phyloP scores from a whole-genome alignment of 345 rosid genomes.

The Syzygium aqueum region DNA sequence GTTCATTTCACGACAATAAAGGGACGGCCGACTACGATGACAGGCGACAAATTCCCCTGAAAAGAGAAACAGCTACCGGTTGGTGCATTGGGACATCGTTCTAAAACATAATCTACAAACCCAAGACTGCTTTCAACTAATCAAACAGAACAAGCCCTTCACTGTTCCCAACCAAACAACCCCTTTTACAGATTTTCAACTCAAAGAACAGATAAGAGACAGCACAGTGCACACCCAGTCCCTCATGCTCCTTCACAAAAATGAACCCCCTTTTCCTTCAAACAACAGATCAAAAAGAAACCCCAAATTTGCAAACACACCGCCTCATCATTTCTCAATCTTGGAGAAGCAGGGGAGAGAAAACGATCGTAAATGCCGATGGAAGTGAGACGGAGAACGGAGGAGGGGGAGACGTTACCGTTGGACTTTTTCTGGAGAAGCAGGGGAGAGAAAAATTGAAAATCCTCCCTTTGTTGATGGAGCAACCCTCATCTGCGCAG shows the following conservation, averaged over 20 bases:
- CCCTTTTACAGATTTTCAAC: not conserved
- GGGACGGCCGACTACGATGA: slow-evolving; percentile 3
- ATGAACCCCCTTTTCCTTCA: not conserved
- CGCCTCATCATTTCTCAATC: not conserved
- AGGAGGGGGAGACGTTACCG: not conserved
- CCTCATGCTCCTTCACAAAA: not conserved
- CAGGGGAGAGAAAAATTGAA: not conserved
- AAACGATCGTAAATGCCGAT: too few relatives aligned
- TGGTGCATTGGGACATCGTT: not conserved
- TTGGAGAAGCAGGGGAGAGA: not conserved
- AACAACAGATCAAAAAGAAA: not conserved
- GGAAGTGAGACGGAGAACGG: not conserved
- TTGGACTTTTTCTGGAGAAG: not conserved
- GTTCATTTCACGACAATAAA: not conserved
- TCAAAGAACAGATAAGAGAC: not conserved
- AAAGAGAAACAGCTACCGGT: not conserved
- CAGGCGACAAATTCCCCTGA: not conserved
- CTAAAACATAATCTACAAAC: too few relatives aligned
- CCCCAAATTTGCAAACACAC: not conserved
- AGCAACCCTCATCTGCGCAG: slow-evolving; percentile 77
- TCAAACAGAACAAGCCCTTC: not conserved
- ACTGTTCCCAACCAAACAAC: too few relatives aligned
- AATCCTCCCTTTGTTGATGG: slow-evolving; percentile 4
- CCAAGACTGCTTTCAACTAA: too few relatives aligned
- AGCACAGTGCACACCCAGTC: not conserved